Conservation (phyloP, 345 rosid species). For the Populus simonii region DNA sequence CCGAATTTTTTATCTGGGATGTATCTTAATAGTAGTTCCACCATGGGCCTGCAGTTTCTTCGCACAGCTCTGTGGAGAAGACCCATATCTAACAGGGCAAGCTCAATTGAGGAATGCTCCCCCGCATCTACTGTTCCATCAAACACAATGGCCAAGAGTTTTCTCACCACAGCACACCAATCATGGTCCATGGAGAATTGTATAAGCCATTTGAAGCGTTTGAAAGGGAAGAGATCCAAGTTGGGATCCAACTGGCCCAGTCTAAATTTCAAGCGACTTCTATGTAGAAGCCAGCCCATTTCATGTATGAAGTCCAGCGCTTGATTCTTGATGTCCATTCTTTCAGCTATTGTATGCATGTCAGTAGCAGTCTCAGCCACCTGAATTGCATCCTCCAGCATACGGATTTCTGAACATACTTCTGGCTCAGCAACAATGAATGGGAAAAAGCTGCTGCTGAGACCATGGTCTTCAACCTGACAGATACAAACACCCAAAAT, state of each 20-base stretch:
- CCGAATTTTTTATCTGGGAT: slow-evolving; percentile 31
- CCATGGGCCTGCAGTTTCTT: slow-evolving; percentile 74
- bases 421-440: slow-evolving; percentile 83
- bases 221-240: slow-evolving; percentile 55
- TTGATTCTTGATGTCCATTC: slow-evolving; percentile 47
- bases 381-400: slow-evolving; percentile 67
- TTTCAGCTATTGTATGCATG: slow-evolving; percentile 9
- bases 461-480: slow-evolving; percentile 87
- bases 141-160: slow-evolving; percentile 64
- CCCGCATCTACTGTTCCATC: slow-evolving; percentile 67
- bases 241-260: slow-evolving; percentile 60
- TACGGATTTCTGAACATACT: slow-evolving; percentile 78
- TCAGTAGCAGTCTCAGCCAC: slow-evolving; percentile 40
- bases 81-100: slow-evolving; percentile 62
- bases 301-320: slow-evolving; percentile 91
- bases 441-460: slow-evolving; percentile 86
- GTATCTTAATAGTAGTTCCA: slow-evolving; percentile 71
- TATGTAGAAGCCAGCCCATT: slow-evolving; percentile 94
- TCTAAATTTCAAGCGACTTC: slow-evolving; percentile 55
- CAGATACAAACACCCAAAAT: slow-evolving; percentile 12
- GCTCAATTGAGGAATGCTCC: slow-evolving; percentile 47
- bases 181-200: slow-evolving; percentile 92
- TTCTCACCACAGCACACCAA: slow-evolving; percentile 90
- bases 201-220: slow-evolving; percentile 78
- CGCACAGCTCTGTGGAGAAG: slow-evolving; percentile 91